A percentile compares a stretch with the other conserved stretches of the same genome.
phyloP scores from a whole-genome alignment of 805 yeast genomes.

The Candida taoyuanica region DNA sequence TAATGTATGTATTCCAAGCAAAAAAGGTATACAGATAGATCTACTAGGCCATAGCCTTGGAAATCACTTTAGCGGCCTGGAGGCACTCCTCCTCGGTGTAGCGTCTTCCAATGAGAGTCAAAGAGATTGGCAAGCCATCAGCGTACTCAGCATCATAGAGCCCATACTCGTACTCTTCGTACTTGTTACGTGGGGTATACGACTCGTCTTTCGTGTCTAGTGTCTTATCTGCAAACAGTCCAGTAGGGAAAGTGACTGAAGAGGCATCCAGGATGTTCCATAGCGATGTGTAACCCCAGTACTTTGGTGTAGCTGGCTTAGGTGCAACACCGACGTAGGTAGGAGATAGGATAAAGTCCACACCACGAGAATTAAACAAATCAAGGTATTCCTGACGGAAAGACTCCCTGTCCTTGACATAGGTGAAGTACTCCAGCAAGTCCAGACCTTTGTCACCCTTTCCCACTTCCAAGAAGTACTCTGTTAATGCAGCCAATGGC shows the following conservation, averaged over 20 bases:
- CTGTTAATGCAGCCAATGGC: constrained; percentile 61
- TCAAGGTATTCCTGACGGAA: constrained; percentile 54
- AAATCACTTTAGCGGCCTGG: not conserved
- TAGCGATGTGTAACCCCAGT: constrained; percentile 78
- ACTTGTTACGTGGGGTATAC: constrained; percentile 14
- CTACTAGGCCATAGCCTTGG: constrained; percentile 10
- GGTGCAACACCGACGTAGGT: constrained; percentile 71
- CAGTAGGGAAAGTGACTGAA: constrained; percentile 57
- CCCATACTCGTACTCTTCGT: constrained; percentile 31
- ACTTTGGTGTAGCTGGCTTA: constrained; percentile 52
- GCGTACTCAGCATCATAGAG: constrained; percentile 36
- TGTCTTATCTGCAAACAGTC: constrained; percentile 31
- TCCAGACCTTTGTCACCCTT: constrained; percentile 46
- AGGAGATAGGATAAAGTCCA: constrained; percentile 67
- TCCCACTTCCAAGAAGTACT: constrained; percentile 56
- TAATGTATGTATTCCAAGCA: no score
- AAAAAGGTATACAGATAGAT: no score
- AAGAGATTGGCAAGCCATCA: constrained; percentile 50
- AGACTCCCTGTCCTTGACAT: constrained; percentile 52
- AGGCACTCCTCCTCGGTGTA: constrained; percentile 44
- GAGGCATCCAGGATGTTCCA: constrained; percentile 73
- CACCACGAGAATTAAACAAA: constrained; percentile 45
- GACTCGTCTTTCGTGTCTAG: constrained; percentile 43
- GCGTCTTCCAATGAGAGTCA: constrained; percentile 46
- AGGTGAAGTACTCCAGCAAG: constrained; percentile 49